These are phyloP conservation scores for Phytophthora cactorum DNA, from an alignment of 352 stramenopile species.

Conservation along the genomic window DNA sequence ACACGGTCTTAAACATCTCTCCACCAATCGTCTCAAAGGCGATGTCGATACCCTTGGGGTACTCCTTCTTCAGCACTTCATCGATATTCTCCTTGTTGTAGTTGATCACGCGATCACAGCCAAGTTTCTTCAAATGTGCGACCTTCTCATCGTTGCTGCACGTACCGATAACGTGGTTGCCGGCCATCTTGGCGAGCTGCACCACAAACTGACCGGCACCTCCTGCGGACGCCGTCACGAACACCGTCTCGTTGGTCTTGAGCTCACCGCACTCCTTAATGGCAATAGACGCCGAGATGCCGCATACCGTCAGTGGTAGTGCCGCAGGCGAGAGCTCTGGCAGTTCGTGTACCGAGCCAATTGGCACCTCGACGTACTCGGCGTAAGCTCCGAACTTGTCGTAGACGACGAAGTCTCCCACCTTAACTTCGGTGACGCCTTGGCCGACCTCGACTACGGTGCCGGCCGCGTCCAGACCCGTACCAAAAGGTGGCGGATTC, in stretches of 20 bases:
- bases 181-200: slow-evolving; percentile 80
- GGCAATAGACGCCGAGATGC: slow-evolving; percentile 53
- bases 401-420: slow-evolving; percentile 52
- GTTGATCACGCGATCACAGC: slow-evolving; percentile 80
- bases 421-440: slow-evolving; percentile 44
- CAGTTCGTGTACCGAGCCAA: slow-evolving; percentile 35
- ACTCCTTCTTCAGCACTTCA: slow-evolving; percentile 39
- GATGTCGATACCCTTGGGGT: slow-evolving; percentile 37
- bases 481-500: slow-evolving; percentile 52
- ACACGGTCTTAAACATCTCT: slow-evolving; percentile 46
- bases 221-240: slow-evolving; percentile 61
- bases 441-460: slow-evolving; percentile 44
- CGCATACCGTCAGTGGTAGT: slow-evolving; percentile 50
- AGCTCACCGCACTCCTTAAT: slow-evolving; percentile 60
- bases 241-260: slow-evolving; percentile 54
- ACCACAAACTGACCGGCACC: slow-evolving; percentile 83
- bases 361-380: slow-evolving; percentile 54
- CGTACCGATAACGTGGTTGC: slow-evolving; percentile 79
- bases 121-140: slow-evolving; percentile 61
- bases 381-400: slow-evolving; percentile 38
- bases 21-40: slow-evolving; percentile 40
- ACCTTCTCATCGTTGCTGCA: slow-evolving; percentile 85
- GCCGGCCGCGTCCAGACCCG: slow-evolving; percentile 49
- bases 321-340: slow-evolving; percentile 29
- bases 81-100: slow-evolving; percentile 61